Base-by-base conservation (phyloP, 352 stramenopile genomes). In the Globisporangium spiculum region DNA sequence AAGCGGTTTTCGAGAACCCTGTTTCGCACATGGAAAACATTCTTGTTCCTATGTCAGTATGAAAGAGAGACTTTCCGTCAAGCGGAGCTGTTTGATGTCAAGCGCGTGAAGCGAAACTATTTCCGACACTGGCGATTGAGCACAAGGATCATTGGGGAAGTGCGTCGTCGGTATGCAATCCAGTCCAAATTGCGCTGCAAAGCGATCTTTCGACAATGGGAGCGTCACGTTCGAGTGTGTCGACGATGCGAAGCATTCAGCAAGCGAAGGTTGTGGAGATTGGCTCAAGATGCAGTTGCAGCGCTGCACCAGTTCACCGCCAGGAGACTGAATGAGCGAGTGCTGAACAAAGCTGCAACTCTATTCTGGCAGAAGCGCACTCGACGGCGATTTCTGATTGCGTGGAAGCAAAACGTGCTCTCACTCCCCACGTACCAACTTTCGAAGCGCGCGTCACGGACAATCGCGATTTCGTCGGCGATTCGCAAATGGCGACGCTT, bases 401-500 rank as follows among this genome's bases (percentile, higher is more conserved):
- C 36, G 3, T 68, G 63, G 63, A 50, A 62, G 34, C 22, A 8
- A 14, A 16, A 24, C 12, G 63, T 55, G 26, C 53, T 61, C 1
- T 68, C 53, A 4, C 38, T 62, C 2, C 36, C 38, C 32, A 32
- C 27, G 3, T 53, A 60, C 46, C 26, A 26, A 20, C 53, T 64
- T 3, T 64, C 59, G 24, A 64, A 41, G 38, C 26, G n/a, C 8
- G 59, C 59, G n/a, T 34, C 38, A 30, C 59, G 38, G 10, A 41
- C 20, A 50, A 55, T 68, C 27, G 38, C 63, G 8, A 62, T 68
- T 12, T 48, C 36, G 18, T 65, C 56, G 18, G 56, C 38, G 8
- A 34, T 71, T 24, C 66, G 58, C 48, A 71, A 57, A 55, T 70
- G 65, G 65, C 56, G 56, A 10, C 60, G 52, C 8, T 58, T 56